Evolutionary conservation across 2,329 filamentous ascomycete species (phyloP).

Genomic region (Teratosphaeria zuluensis): DNA sequence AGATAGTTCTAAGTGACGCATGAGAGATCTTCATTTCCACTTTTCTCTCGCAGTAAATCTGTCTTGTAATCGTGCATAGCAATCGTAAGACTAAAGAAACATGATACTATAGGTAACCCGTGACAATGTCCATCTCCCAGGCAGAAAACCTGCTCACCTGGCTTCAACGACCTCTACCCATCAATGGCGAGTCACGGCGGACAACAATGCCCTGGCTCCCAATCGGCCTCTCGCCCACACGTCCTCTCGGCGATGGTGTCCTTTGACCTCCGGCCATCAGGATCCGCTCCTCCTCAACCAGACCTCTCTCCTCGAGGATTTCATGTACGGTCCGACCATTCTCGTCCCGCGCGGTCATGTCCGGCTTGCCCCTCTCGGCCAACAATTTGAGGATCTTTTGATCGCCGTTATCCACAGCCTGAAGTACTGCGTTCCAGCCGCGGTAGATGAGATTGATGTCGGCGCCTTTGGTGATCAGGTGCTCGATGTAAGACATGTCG

Average conservation of each 20-base stretch:
- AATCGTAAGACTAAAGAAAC: too few species aligned
- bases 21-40: too few species aligned
- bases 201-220: slow-evolving; percentile 1
- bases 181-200: not conserved
- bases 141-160: too few species aligned
- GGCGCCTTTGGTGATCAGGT: slow-evolving; percentile 53
- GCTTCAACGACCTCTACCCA: not conserved
- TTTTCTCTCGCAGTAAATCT: too few species aligned
- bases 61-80: too few species aligned
- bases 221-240: slow-evolving; percentile 9
- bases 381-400: slow-evolving; percentile 44
- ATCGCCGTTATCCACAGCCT: slow-evolving; percentile 57
- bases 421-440: slow-evolving; percentile 58
- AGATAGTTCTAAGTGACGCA: too few species aligned
- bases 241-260: slow-evolving; percentile 1
- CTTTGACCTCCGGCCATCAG: slow-evolving; percentile 2
- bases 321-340: slow-evolving; percentile 46
- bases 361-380: slow-evolving; percentile 40
- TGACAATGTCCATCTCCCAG: too few species aligned
- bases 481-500: slow-evolving; percentile 51
- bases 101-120: too few species aligned
- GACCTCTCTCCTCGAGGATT: slow-evolving; percentile 48
- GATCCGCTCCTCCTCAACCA: slow-evolving; percentile 39
- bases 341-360: slow-evolving; percentile 46
- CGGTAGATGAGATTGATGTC: slow-evolving; percentile 60